Evolutionary conservation across 2,329 filamentous ascomycete species (phyloP).

Genomic region (Ploettnerulaceae sp.): DNA sequence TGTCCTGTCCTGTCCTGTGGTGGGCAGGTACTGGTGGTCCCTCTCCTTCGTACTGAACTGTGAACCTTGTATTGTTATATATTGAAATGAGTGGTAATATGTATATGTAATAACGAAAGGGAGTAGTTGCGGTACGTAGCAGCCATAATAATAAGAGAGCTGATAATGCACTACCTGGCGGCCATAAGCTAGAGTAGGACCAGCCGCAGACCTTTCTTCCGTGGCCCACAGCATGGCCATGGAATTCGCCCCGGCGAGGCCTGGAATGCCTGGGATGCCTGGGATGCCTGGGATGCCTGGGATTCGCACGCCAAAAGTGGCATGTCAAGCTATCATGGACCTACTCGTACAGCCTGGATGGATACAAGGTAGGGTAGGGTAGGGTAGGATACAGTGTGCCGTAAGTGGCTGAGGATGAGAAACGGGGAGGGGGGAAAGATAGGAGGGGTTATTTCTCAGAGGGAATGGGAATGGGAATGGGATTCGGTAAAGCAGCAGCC

Average conservation of each 20-base stretch:
- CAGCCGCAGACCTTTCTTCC: slow-evolving; percentile 3
- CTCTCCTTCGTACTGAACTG: too few relatives aligned
- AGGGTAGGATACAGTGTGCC: background rate
- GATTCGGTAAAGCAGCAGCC: slow-evolving; percentile 6
- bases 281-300: background rate
- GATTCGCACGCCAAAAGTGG: background rate
- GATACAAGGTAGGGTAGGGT: background rate
- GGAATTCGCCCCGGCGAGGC: background rate
- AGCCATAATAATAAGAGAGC: background rate
- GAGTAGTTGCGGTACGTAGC: too few relatives aligned
- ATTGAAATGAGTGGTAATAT: too few relatives aligned
- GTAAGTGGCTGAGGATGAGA: background rate
- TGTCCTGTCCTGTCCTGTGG: too few relatives aligned
- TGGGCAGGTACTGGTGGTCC: too few relatives aligned
- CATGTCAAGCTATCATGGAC: too few relatives aligned
- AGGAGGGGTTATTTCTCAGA: background rate
- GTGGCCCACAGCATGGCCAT: slow-evolving; percentile 7
- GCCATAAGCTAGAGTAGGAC: background rate
- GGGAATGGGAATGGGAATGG: background rate
- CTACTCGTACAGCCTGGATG: too few relatives aligned
- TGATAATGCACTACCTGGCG: background rate
- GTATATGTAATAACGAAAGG: too few relatives aligned
- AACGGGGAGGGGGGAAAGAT: background rate
- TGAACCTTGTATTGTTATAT: too few relatives aligned
- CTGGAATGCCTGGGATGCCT: too few relatives aligned